Conservation (phyloP, 2,329 filamentous ascomycete genomes). For the Nannizziopsis barbatae region DNA sequence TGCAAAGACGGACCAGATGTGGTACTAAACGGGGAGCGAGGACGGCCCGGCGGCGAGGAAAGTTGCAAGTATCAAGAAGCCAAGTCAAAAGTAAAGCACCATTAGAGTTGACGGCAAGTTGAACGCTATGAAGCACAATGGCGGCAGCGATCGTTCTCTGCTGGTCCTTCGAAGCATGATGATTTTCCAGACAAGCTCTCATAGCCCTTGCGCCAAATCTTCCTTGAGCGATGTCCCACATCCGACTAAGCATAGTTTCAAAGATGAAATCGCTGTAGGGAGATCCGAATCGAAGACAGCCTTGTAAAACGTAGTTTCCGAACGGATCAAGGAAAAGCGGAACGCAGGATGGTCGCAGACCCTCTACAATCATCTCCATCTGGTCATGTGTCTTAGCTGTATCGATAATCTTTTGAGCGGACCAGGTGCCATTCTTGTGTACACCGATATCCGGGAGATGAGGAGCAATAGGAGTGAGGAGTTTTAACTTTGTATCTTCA, state of each 20-base stretch:
- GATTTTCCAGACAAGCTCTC: conserved; percentile 92
- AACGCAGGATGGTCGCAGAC: conserved; percentile 74
- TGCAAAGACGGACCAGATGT: conserved; percentile 88
- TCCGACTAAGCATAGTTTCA: conserved; percentile 84
- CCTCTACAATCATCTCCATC: conserved; percentile 72
- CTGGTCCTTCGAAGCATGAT: conserved; percentile 88
- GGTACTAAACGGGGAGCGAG: conserved; percentile 85
- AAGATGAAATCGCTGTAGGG: conserved; percentile 96
- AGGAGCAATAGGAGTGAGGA: conserved; percentile 77
- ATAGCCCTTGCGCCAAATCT: conserved; percentile 91
- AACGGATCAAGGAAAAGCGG: conserved; percentile 95
- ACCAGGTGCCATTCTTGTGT: conserved; percentile 99
- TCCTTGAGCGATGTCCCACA: conserved; percentile 89
- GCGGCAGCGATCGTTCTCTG: conserved; percentile 88
- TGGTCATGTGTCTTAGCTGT: conserved; percentile 77
- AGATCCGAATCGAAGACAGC: conserved; percentile 80
- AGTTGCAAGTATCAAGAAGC: conserved; percentile 97
- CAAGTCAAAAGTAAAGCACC: conserved; percentile 88
- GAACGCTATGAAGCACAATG: conserved; percentile 92
- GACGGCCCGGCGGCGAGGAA: conserved; percentile 80
- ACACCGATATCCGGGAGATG: conserved; percentile 93
- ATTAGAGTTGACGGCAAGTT: conserved; percentile 91
- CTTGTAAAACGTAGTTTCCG: conserved; percentile 95
- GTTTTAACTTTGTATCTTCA: conserved; percentile 77
- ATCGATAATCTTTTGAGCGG: conserved; percentile 97